phyloP scores from a whole-genome alignment of 306 rosid genomes.

The Erythrophleum fordii region DNA sequence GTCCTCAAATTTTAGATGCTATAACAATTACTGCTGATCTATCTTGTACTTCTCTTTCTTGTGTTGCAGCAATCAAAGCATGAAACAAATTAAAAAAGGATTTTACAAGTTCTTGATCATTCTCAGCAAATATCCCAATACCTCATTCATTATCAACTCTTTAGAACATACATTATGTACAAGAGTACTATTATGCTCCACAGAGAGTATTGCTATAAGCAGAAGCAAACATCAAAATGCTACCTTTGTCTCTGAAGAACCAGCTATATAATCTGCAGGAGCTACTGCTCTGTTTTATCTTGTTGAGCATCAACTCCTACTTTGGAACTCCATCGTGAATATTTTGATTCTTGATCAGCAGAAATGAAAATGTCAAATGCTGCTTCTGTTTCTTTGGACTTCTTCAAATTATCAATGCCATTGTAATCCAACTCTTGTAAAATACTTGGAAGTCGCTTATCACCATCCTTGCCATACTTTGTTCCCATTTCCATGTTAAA shows the following conservation, averaged over 20 bases:
- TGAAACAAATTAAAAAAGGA: conserved; percentile 1
- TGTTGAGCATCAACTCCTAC: conserved; percentile 1
- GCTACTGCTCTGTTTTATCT: conserved; percentile 42
- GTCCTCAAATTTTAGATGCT: neutral
- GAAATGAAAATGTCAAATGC: conserved; percentile 49
- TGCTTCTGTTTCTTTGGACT: conserved; percentile 38
- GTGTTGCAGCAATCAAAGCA: conserved; percentile 33
- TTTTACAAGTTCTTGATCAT: conserved; percentile 35
- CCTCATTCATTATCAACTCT: neutral
- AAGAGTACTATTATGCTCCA: neutral
- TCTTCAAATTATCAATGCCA: conserved; percentile 56
- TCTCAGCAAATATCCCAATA: neutral
- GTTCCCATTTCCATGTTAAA: conserved; percentile 64
- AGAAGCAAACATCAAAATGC: conserved; percentile 38
- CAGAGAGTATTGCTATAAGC: conserved; percentile 11
- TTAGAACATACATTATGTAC: conserved; percentile 29
- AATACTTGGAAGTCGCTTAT: conserved; percentile 49
- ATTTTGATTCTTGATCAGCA: conserved; percentile 43
- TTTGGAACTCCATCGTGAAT: conserved; percentile 39
- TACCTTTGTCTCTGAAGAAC: conserved; percentile 56
- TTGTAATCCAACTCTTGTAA: conserved; percentile 69
- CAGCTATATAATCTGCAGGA: conserved; percentile 38
- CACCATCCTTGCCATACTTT: conserved; percentile 51
- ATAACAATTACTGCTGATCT: neutral
- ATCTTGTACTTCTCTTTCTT: conserved; percentile 21